These are phyloP conservation scores for Acanthamoeba healyi DNA, from an alignment of 208 protist genomes.

Conservation along the genomic window DNA sequence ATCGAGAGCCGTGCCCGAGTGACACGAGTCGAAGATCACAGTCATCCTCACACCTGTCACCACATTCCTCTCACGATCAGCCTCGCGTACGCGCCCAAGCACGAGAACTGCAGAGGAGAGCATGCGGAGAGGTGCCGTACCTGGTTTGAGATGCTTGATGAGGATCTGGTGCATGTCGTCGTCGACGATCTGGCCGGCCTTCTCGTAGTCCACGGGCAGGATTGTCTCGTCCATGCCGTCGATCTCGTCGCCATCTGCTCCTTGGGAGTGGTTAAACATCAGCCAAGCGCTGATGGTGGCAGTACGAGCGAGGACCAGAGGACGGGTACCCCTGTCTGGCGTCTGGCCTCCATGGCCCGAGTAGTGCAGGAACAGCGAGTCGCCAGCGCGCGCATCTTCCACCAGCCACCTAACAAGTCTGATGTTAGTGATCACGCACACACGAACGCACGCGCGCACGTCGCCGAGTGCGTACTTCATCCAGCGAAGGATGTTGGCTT, in stretches of 20 bases:
- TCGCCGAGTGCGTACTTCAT: no score
- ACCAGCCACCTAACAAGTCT: constrained; percentile 76
- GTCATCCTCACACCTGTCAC: constrained; percentile 74
- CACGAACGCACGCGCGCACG: no score
- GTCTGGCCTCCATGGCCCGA: constrained; percentile 77
- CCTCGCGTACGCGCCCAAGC: no score
- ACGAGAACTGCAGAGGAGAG: no score
- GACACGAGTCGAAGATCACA: constrained; percentile 75
- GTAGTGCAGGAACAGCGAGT: constrained; percentile 78
- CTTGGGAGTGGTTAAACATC: no score
- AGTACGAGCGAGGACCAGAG: not conserved
- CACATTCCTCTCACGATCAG: no score
- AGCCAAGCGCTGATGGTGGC: not conserved
- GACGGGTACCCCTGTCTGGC: constrained; percentile 31
- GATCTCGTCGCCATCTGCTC: constrained; percentile 72
- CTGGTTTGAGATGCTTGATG: constrained; percentile 70
- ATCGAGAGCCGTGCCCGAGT: constrained; percentile 76
- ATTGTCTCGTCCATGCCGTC: constrained; percentile 78
- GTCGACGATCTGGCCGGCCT: constrained; percentile 77
- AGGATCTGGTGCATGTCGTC: constrained; percentile 80
- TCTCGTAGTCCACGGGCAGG: constrained; percentile 75
- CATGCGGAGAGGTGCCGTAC: no score
- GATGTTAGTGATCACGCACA: no score
- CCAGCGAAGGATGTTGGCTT: constrained; percentile 62
- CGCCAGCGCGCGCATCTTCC: constrained; percentile 24